Evolutionary conservation across 2,329 filamentous ascomycete genomes (phyloP), one percentile per base, ranked within the genome.

Genomic region (Metarhizium rileyi): DNA sequence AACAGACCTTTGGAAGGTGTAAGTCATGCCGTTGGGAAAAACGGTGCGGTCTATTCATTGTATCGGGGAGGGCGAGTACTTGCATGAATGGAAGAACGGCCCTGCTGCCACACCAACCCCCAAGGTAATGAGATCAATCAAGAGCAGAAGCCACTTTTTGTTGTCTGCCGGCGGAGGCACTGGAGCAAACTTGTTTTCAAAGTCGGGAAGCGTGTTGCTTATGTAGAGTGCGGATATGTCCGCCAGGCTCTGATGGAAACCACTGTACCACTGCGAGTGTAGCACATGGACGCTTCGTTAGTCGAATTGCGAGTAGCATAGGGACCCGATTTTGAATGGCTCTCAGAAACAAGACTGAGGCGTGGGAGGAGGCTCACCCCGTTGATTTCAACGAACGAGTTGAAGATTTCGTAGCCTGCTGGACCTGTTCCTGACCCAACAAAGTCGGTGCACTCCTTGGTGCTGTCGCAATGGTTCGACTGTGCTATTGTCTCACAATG

Each of bases 61-160:
- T 20, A 43, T 18, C 42, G 18, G 42, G 14, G 55, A 65, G 16
- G 33, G 16, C 33, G 9, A 35, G 10, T 14, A 35, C 33, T 35
- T 14, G 16, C 33, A 35, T 4, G 33, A 35, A 35, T 35, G 7
- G 33, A 35, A 63, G 47, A 61, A 61, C 23, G 58, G 57, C 27
- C 48, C 62, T 1, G 55, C 56, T 18, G 45, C 52, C 23, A 55
- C 48, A 25, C 58, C 50, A 6, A 57, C 53, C 3, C 61, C 62
- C n/a, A 66, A 47, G 27, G 55, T 61, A 41, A 65, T 25, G 10
- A 63, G 49, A 50, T 63, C 58, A 25, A 65, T 55, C 6, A 67
- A 50, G 27, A 66, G 49, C n/a, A 52, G 28, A 7, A 59, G 46
- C 61, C 59, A 64, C 30, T 28, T 28, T 5, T 49, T 52, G 47